These are phyloP conservation scores for Papilionanthe hybrid DNA, from an alignment of 116 monocot genomes.

Conservation along the genomic window DNA sequence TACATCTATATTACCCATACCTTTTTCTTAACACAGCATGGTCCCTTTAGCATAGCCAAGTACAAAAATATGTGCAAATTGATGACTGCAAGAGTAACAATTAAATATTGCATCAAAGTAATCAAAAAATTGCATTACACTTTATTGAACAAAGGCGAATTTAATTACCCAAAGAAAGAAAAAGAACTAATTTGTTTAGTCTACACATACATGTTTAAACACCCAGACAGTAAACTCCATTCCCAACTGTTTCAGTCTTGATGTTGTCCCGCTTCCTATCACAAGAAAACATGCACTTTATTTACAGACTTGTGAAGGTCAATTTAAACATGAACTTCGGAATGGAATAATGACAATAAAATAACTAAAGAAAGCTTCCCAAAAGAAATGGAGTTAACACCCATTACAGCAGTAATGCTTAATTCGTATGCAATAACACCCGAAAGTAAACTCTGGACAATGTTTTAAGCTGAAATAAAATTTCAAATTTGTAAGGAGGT, in stretches of 20 bases:
- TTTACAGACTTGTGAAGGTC: background rate
- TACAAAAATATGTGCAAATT: conserved; percentile 4
- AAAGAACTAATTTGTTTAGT: background rate
- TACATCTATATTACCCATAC: background rate
- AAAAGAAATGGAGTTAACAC: background rate
- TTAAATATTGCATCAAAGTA: background rate
- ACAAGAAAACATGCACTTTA: conserved; percentile 9
- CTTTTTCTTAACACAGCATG: background rate
- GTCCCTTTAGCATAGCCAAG: background rate
- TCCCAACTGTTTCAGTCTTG: conserved; percentile 88
- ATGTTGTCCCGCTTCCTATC: conserved; percentile 72
- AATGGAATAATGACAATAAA: background rate
- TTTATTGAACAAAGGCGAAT: no score
- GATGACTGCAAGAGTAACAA: background rate
- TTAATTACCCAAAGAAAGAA: background rate
- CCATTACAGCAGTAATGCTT: background rate
- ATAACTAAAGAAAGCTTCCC: background rate
- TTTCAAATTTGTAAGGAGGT: no score
- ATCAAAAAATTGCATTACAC: background rate
- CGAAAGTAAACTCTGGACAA: no score
- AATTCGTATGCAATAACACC: no score
- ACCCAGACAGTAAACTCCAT: conserved; percentile 99
- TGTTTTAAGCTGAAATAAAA: no score
- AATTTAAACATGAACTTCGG: background rate
- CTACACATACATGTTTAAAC: conserved; percentile 65